Conservation (phyloP, 1,284 basidiomycete species). For the Ustilago sp. region DNA sequence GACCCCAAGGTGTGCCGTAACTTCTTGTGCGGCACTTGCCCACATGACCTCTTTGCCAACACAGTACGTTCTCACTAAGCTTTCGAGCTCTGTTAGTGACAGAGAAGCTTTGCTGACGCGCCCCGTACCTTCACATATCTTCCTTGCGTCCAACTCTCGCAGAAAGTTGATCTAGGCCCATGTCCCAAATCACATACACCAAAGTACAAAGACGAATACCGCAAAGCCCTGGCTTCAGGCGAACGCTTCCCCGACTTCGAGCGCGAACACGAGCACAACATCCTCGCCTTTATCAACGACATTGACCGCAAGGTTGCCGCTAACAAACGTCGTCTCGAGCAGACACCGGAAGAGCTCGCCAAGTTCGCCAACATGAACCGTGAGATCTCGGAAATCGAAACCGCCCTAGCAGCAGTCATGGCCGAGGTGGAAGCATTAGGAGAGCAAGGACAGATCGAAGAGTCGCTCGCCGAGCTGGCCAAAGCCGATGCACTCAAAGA, state of each 20-base stretch:
- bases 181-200: constrained; percentile 97
- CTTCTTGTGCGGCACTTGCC: constrained; percentile 96
- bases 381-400: constrained; percentile 98
- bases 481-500: constrained; percentile 97
- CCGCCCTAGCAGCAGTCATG: constrained; percentile 97
- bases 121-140: background rate
- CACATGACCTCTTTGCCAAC: constrained; percentile 97
- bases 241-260: constrained; percentile 65
- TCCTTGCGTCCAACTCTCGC: constrained; percentile 6
- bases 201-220: constrained; percentile 90
- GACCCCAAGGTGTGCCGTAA: constrained; percentile 99
- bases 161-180: constrained; percentile 99
- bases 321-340: constrained; percentile 93
- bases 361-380: constrained; percentile 99
- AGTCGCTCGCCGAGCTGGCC: constrained; percentile 95
- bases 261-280: constrained; percentile 84
- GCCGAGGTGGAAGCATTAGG: constrained; percentile 96
- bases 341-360: constrained; percentile 99
- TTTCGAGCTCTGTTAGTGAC: background rate
- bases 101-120: background rate
- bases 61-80: constrained; percentile 77
- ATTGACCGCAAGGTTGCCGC: constrained; percentile 95
- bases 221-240: constrained; percentile 80
- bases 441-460: constrained; percentile 98
- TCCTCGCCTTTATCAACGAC: constrained; percentile 95